These are phyloP conservation scores for Suillus sp. DNA, from an alignment of 768 basidiomycete genomes.

Conservation along the genomic window DNA sequence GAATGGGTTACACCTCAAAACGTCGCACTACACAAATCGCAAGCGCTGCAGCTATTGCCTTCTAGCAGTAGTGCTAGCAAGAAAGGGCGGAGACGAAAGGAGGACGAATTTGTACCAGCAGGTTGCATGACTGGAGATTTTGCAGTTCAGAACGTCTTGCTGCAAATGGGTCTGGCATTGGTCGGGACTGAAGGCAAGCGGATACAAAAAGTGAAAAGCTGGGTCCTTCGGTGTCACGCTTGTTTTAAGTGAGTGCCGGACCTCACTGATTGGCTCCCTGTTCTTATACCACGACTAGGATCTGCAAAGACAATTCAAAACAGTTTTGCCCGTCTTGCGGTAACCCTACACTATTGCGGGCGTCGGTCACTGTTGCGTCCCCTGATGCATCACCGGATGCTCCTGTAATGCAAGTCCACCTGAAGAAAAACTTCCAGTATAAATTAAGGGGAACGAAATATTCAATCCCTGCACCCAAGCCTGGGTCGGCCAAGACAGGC, in stretches of 20 bases:
- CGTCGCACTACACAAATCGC: slow-evolving; percentile 82
- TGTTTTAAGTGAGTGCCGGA: slow-evolving; percentile 90
- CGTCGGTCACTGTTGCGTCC: slow-evolving; percentile 83
- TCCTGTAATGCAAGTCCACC: slow-evolving; percentile 82
- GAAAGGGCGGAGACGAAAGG: slow-evolving; percentile 36
- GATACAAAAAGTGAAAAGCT: slow-evolving; percentile 90
- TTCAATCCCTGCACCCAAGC: slow-evolving; percentile 88
- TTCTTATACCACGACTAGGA: slow-evolving; percentile 46
- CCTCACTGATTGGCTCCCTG: slow-evolving; percentile 1
- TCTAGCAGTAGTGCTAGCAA: slow-evolving; percentile 36
- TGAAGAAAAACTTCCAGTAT: slow-evolving; percentile 96
- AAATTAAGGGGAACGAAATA: slow-evolving; percentile 88
- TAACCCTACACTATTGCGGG: slow-evolving; percentile 85
- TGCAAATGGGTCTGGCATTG: slow-evolving; percentile 92
- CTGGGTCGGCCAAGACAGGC: slow-evolving; percentile 84
- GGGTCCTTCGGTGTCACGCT: slow-evolving; percentile 96
- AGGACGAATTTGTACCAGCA: slow-evolving; percentile 50
- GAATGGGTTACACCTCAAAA: slow-evolving; percentile 98
- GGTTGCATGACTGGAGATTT: slow-evolving; percentile 99
- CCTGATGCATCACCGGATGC: slow-evolving; percentile 60
- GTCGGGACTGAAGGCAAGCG: slow-evolving; percentile 89
- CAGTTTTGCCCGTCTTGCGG: slow-evolving; percentile 99
- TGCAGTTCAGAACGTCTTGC: slow-evolving; percentile 96
- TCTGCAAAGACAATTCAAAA: slow-evolving; percentile 93
- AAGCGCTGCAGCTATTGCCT: slow-evolving; percentile 81